Percentiles rank a stretch among this genome's conserved stretches.
phyloP scores from a whole-genome alignment of 2,329 filamentous ascomycete genomes.

The Fusarium tanahbumbuense region DNA sequence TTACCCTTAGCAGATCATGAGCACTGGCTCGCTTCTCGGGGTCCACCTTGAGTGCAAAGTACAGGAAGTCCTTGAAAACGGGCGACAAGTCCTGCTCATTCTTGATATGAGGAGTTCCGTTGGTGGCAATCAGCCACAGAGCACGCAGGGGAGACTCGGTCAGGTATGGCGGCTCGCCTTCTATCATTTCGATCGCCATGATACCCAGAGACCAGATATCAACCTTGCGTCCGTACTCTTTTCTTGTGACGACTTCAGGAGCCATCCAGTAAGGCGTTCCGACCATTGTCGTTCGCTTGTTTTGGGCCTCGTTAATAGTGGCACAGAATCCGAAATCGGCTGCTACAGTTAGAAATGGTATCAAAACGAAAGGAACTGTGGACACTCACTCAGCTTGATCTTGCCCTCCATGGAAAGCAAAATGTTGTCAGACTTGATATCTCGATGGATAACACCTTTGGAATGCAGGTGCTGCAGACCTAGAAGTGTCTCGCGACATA shows the following conservation, averaged over 20 bases:
- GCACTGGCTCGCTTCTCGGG: constrained; percentile 96
- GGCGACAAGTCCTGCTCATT: constrained; percentile 85
- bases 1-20: constrained; percentile 90
- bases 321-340: constrained; percentile 99
- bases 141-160: constrained; percentile 94
- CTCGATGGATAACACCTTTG: constrained; percentile 96
- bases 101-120: constrained; percentile 94
- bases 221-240: constrained; percentile 98
- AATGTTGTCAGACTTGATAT: constrained; percentile 99
- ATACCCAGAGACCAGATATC: constrained; percentile 99
- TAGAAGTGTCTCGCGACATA: constrained; percentile 91
- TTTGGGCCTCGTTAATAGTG: constrained; percentile 96
- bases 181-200: constrained; percentile 99
- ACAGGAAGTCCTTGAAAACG: constrained; percentile 90
- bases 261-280: constrained; percentile 99
- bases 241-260: constrained; percentile 94
- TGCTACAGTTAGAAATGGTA: constrained; percentile 58
- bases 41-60: constrained; percentile 94
- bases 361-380: constrained; percentile 18
- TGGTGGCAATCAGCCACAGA: constrained; percentile 95
- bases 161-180: constrained; percentile 95
- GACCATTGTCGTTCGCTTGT: constrained; percentile 99
- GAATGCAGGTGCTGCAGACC: constrained; percentile 96
- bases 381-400: constrained; percentile 90
- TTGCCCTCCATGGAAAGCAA: constrained; percentile 92